Evolutionary conservation across 2,329 filamentous ascomycete species (phyloP).

Genomic region (Sarocladium oryzae): DNA sequence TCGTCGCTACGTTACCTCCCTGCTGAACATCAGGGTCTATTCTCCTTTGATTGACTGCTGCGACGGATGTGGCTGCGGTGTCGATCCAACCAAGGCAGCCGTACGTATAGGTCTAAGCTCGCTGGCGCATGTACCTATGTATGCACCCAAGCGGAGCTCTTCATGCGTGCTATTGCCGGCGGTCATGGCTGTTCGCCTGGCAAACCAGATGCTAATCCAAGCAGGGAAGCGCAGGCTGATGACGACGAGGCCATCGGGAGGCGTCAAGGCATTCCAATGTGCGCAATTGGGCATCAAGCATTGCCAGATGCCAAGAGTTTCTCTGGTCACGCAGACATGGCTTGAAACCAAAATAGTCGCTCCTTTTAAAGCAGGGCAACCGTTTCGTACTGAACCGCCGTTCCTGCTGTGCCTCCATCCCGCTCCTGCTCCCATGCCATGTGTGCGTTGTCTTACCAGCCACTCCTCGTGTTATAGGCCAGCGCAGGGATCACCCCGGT

Average conservation of each 20-base stretch:
- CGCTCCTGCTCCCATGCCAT: neutral
- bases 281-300: slow-evolving; percentile 2
- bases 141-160: slow-evolving; percentile 1
- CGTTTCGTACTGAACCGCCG: neutral
- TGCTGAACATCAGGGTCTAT: too few species aligned
- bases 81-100: neutral
- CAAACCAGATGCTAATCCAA: neutral
- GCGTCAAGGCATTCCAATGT: neutral
- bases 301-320: neutral
- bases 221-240: neutral
- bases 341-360: neutral
- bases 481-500: slow-evolving; percentile 1
- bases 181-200: neutral
- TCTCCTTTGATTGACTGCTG: neutral
- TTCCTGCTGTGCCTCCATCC: neutral
- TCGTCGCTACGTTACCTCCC: too few species aligned
- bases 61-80: neutral
- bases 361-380: neutral
- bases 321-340: neutral
- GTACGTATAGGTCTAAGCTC: neutral
- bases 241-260: neutral
- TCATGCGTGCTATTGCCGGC: slow-evolving; percentile 6
- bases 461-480: neutral
- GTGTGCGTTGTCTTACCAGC: slow-evolving; percentile 5
- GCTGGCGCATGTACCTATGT: neutral